A percentile compares a stretch with the other conserved stretches of the same genome.
phyloP scores from a whole-genome alignment of 495 filamentous ascomycete species.

The Aspergillus avenaceus region DNA sequence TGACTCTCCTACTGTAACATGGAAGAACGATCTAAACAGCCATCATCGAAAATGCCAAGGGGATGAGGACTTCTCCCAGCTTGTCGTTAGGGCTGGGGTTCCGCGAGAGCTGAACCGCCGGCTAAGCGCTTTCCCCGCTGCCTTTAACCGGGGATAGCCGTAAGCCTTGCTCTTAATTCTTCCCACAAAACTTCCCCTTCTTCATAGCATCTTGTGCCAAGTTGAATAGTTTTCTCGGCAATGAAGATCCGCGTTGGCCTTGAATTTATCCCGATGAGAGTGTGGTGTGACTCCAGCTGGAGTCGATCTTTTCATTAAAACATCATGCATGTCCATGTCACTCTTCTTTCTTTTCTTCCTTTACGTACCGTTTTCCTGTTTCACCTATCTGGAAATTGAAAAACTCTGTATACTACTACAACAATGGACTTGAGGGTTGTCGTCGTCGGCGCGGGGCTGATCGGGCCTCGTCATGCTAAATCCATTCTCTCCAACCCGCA shows the following conservation, averaged over 20 bases:
- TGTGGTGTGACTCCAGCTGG: neutral
- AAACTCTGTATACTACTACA: neutral
- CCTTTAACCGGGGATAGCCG: neutral
- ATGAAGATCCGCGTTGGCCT: neutral
- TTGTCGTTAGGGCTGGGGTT: neutral
- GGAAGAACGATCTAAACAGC: neutral
- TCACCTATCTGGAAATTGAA: neutral
- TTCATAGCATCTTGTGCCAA: no score
- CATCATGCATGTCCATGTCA: neutral
- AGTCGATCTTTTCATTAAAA: neutral
- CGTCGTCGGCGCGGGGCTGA: conserved; percentile 53
- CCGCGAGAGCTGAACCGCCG: neutral
- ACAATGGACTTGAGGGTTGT: conserved; percentile 23
- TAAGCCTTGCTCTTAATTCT: neutral
- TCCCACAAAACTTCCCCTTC: no score
- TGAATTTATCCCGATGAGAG: neutral
- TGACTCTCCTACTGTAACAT: neutral
- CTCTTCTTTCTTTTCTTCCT: neutral
- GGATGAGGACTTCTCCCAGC: neutral
- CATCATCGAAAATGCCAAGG: neutral
- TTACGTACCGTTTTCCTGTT: neutral
- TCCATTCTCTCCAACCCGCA: conserved; percentile 43
- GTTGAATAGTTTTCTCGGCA: neutral
- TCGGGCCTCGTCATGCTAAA: conserved; percentile 54
- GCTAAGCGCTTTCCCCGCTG: neutral